Evolutionary conservation across 345 rosid species (phyloP), one percentile per base, ranked within the genome.

Genomic region (Euclidium syriacum): DNA sequence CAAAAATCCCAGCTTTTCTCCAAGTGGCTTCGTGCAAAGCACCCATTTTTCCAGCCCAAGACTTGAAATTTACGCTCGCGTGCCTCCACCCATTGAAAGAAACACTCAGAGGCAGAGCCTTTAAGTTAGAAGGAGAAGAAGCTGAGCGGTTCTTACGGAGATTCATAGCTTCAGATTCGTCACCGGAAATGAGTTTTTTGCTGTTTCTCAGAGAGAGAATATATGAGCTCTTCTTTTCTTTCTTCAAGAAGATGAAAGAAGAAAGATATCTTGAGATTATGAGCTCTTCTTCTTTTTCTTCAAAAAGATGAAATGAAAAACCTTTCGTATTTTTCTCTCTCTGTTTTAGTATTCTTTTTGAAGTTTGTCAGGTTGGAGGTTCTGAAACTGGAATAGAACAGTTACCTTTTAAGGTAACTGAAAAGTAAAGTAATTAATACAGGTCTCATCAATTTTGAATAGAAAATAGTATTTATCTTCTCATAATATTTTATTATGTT

Each of bases 41-140:
- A 0, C 50, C 62, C 87, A 87, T 71, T 30, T 62, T 58, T 3
- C 1, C 25, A 5, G 68, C 81, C 91, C 95, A 79, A 19, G 10
- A 14, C 12, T 54, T 57, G 79, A 84, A 80, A 0, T 32, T 36
- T 38, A 0, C 7, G 18, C 20, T 49, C 1, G 75, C 67, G 3
- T 12, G 0, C 7, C 47, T 65, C 85, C 84, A 77, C 6, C 73
- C 76, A 18, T 7, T 10, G 42, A 75, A 75, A 1, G 3, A 39
- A 23, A 77, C 67, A 30, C 23, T 56, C 0, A 57, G 40, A 26
- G 78, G 67, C 46, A 72, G 29, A 16, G 34, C 26, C 51, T 67
- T 23, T 7, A 58, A 58, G 9, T 43, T 59, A 10, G 12, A 7
- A 34, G 35, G 11, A 2, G 71, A 34, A 2, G 53, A 1, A 32